A percentile compares a stretch with the other conserved stretches of the same genome.
These are phyloP conservation scores for Periglandula ipomoeae DNA, from an alignment of 2,329 filamentous ascomycete species.

Conservation along the genomic window DNA sequence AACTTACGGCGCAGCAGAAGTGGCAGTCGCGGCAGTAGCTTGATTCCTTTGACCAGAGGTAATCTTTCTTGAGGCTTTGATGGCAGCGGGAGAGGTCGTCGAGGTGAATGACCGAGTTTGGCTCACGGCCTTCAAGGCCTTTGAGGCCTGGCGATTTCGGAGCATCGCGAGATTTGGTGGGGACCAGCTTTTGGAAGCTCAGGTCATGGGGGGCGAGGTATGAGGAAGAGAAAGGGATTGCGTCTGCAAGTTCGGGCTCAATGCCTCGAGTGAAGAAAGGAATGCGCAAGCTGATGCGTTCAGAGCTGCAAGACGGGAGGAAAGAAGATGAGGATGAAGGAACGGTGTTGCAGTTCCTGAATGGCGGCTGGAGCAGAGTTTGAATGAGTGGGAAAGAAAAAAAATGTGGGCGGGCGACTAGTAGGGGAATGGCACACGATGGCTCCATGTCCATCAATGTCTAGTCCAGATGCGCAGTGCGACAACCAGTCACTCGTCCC, in stretches of 20 bases:
- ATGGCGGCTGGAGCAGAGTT: not conserved
- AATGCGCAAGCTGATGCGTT: not conserved
- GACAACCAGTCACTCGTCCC: not conserved
- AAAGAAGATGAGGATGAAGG: not conserved
- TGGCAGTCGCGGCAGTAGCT: conserved; percentile 37
- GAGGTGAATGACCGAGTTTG: conserved; percentile 32
- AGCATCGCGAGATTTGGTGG: conserved; percentile 32
- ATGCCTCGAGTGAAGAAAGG: not conserved
- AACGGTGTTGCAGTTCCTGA: not conserved
- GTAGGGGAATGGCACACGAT: too few species aligned
- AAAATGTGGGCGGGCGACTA: not conserved
- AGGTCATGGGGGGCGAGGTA: not conserved
- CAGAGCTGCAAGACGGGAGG: not conserved
- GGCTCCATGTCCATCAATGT: too few species aligned
- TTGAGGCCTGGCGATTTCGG: conserved; percentile 36
- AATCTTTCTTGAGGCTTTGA: conserved; percentile 30
- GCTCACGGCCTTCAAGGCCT: conserved; percentile 35
- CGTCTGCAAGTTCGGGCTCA: not conserved
- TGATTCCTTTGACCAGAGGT: conserved; percentile 36
- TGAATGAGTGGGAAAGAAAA: not conserved
- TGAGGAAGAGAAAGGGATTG: not conserved
- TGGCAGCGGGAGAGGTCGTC: conserved; percentile 26
- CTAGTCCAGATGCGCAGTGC: too few species aligned
- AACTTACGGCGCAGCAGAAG: conserved; percentile 42
- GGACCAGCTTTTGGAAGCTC: not conserved